Evolutionary conservation across 202 grass and related monocot species (phyloP).

Genomic region (Carex sylvatica): DNA sequence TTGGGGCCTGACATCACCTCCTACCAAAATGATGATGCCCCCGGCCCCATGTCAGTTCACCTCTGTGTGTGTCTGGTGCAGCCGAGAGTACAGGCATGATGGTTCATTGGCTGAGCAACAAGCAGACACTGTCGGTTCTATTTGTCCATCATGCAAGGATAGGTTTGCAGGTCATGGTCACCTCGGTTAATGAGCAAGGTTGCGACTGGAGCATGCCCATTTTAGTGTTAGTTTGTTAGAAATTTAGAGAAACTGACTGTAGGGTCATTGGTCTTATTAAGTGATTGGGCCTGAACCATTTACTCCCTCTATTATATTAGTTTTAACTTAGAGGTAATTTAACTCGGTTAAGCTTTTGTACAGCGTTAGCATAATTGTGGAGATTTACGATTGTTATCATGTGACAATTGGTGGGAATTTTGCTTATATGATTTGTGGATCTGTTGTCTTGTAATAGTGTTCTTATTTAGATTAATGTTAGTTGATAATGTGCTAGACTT

Average conservation of each 20-base stretch:
- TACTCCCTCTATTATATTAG: background rate
- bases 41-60: conserved; percentile 29
- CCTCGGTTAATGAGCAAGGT: conserved; percentile 18
- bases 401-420: background rate
- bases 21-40: conserved; percentile 29
- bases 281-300: background rate
- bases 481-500: background rate
- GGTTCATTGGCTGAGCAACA: conserved; percentile 40
- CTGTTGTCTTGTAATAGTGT: background rate
- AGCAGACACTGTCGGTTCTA: conserved; percentile 39
- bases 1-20: conserved; percentile 44
- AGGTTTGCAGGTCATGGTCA: conserved; percentile 31
- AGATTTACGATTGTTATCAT: conserved; percentile 1
- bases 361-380: conserved; percentile 13
- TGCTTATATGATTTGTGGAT: background rate
- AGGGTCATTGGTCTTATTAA: background rate
- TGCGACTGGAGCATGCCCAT: background rate
- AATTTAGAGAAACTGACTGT: conserved; percentile 14
- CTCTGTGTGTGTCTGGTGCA: conserved; percentile 56
- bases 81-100: conserved; percentile 59
- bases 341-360: conserved; percentile 15
- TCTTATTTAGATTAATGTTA: background rate
- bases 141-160: conserved; percentile 64
- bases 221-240: conserved; percentile 11
- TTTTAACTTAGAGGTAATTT: conserved; percentile 6